Percentiles rank a stretch among this genome's conserved stretches.
phyloP scores from a whole-genome alignment of 2,329 filamentous ascomycete genomes.

The Colletotrichum sp. region DNA sequence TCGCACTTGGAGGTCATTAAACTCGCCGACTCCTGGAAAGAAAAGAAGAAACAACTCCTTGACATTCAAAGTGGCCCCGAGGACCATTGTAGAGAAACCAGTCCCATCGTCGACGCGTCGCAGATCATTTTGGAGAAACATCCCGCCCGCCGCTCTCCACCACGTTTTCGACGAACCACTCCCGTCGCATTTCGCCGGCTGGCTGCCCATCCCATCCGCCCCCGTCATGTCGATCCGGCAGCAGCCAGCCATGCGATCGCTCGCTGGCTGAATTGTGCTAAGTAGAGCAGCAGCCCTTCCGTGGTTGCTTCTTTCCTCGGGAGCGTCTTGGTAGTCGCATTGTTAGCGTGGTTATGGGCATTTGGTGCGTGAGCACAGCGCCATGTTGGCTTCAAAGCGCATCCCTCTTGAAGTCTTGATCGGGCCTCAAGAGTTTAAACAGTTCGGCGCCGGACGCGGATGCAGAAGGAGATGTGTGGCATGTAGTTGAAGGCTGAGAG shows the following conservation, averaged over 20 bases:
- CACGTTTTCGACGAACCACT: background rate
- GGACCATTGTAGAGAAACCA: background rate
- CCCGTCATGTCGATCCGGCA: constrained; percentile 17
- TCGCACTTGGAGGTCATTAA: background rate
- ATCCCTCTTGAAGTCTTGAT: background rate
- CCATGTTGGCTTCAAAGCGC: background rate
- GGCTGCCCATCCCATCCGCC: background rate
- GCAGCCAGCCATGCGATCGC: constrained; percentile 10
- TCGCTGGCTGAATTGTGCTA: background rate
- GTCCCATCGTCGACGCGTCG: background rate
- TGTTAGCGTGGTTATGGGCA: background rate
- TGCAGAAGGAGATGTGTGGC: background rate
- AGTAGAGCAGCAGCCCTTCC: background rate
- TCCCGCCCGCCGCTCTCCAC: background rate
- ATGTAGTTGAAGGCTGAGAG: background rate
- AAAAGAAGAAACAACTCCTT: background rate
- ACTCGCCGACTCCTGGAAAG: background rate
- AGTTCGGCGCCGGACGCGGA: background rate
- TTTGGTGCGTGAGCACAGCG: background rate
- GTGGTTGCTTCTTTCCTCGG: background rate
- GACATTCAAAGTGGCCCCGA: background rate
- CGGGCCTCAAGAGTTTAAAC: background rate
- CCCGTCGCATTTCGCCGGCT: background rate
- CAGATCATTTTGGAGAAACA: constrained; percentile 4
- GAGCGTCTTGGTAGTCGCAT: background rate